phyloP scores from a whole-genome alignment of 768 basidiomycete genomes.

The Amanita muscaria region DNA sequence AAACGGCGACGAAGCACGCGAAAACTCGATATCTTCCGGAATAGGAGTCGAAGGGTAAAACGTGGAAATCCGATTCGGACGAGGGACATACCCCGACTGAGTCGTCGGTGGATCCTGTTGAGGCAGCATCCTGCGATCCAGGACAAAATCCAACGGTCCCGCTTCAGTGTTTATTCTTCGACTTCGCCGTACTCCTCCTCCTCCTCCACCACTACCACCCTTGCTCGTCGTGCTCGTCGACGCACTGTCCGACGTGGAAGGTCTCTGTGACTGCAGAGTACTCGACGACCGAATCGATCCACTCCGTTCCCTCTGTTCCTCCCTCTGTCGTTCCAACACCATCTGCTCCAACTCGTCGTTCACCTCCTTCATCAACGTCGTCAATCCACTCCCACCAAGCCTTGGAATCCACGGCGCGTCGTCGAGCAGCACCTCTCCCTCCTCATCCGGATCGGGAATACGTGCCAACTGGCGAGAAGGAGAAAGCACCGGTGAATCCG shows the following conservation, averaged over 20 bases:
- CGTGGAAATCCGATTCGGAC: slow-evolving; percentile 22
- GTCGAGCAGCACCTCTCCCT: neutral
- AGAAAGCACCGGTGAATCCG: slow-evolving; percentile 18
- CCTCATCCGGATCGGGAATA: neutral
- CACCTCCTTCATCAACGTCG: slow-evolving; percentile 41
- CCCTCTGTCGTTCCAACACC: slow-evolving; percentile 20
- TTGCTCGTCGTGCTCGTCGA: slow-evolving; percentile 6
- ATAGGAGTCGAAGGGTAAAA: slow-evolving; percentile 34
- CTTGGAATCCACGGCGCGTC: slow-evolving; percentile 26
- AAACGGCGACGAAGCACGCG: slow-evolving; percentile 30
- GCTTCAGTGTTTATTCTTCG: slow-evolving; percentile 24
- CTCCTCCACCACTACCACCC: slow-evolving; percentile 8
- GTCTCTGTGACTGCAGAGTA: neutral
- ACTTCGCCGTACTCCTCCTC: no score
- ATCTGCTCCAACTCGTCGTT: slow-evolving; percentile 41
- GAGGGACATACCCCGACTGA: slow-evolving; percentile 10
- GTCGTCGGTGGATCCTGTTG: slow-evolving; percentile 17
- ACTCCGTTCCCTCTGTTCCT: no score
- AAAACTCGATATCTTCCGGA: slow-evolving; percentile 43
- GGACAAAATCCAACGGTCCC: slow-evolving; percentile 28
- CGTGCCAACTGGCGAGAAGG: no score
- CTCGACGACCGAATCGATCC: slow-evolving; percentile 20
- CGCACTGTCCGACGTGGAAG: neutral
- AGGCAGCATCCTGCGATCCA: slow-evolving; percentile 27
- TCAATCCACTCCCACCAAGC: slow-evolving; percentile 34